These are phyloP conservation scores for Mycocentrospora acerina DNA, from an alignment of 2,329 filamentous ascomycete genomes.

Conservation along the genomic window DNA sequence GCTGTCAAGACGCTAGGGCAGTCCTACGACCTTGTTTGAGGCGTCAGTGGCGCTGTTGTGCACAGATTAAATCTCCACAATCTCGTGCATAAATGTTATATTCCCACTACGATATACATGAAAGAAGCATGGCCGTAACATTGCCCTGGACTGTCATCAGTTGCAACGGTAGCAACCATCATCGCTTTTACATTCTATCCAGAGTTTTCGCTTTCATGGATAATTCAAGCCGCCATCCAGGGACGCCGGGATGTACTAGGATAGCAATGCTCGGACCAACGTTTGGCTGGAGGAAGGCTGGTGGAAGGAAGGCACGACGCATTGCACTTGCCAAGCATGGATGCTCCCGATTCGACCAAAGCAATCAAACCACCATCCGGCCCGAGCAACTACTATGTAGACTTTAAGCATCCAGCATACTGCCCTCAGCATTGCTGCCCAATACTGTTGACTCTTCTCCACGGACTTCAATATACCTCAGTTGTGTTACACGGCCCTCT, in stretches of 20 bases:
- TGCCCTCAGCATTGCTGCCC: no score
- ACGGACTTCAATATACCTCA: no score
- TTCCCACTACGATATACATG: no score
- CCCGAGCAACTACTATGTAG: slow-evolving; percentile 24
- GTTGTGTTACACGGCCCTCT: no score
- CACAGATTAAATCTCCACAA: slow-evolving; percentile 24
- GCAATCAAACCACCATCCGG: slow-evolving; percentile 23
- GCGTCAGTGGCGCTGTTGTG: slow-evolving; percentile 36
- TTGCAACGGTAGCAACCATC: no score
- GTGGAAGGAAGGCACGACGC: slow-evolving; percentile 26
- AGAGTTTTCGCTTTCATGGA: no score
- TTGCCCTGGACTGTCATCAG: no score
- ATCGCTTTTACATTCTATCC: no score
- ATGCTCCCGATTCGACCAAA: slow-evolving; percentile 16
- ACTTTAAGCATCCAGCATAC: no score
- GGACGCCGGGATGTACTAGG: slow-evolving; percentile 9
- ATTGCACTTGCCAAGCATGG: slow-evolving; percentile 17
- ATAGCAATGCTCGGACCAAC: slow-evolving; percentile 15
- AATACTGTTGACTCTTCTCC: no score
- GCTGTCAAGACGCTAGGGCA: slow-evolving; percentile 32
- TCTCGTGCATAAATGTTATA: neutral
- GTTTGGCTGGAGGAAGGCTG: slow-evolving; percentile 27
- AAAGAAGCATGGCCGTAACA: no score
- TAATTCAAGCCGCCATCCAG: slow-evolving; percentile 13
- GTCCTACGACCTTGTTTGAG: slow-evolving; percentile 32